Evolutionary conservation across 2,329 filamentous ascomycete genomes (phyloP).

Genomic region (Anthostomella pinea): DNA sequence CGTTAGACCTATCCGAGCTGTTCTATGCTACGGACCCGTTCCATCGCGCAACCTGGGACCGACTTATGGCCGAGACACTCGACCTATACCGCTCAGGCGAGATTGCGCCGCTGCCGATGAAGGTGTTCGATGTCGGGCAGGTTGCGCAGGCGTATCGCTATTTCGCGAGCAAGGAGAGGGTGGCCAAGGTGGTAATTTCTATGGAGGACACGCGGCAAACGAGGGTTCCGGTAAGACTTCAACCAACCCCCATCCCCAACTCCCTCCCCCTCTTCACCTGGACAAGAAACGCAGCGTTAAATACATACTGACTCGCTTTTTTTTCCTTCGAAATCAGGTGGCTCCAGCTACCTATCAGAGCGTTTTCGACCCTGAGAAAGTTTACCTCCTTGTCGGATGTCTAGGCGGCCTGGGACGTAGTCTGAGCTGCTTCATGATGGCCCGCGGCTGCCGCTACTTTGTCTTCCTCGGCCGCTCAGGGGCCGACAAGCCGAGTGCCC

Average conservation of each 20-base stretch:
- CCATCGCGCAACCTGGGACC: neutral
- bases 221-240: too few species aligned
- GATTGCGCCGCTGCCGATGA: slow-evolving; percentile 1
- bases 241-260: neutral
- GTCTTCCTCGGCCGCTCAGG: slow-evolving; percentile 31
- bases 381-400: slow-evolving; percentile 10
- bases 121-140: slow-evolving; percentile 2
- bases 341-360: too few species aligned
- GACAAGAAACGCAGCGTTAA: too few species aligned
- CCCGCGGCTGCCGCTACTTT: slow-evolving; percentile 27
- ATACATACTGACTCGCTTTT: too few species aligned
- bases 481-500: slow-evolving; percentile 11
- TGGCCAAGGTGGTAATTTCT: slow-evolving; percentile 9
- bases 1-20: slow-evolving; percentile 33
- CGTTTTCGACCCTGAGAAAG: slow-evolving; percentile 2
- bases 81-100: slow-evolving; percentile 2
- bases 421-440: slow-evolving; percentile 23
- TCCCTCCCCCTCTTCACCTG: neutral
- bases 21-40: too few species aligned
- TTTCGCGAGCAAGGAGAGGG: slow-evolving; percentile 1
- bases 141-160: slow-evolving; percentile 5
- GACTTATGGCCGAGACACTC: neutral
- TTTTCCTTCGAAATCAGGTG: too few species aligned
- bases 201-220: slow-evolving; percentile 5
- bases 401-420: slow-evolving; percentile 27